Percentiles rank a stretch among this genome's conserved stretches.
phyloP scores from a whole-genome alignment of 2,329 filamentous ascomycete genomes.

The Escovopsis weberi region DNA sequence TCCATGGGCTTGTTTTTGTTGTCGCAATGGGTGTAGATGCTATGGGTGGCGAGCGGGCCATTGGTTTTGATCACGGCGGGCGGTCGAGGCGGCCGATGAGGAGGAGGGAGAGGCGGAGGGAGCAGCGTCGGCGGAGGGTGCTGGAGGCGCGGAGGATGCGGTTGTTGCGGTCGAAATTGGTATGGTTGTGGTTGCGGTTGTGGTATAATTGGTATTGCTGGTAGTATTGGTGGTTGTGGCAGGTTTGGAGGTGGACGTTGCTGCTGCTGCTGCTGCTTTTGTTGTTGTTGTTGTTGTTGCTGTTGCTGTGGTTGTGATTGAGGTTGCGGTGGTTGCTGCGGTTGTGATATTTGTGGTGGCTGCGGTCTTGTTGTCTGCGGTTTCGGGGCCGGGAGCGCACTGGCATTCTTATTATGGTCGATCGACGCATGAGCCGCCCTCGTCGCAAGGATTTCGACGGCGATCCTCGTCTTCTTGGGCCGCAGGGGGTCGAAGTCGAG shows the following conservation, averaged over 20 bases:
- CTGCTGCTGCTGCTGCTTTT: conserved; percentile 2
- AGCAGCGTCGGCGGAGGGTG: too few relatives aligned
- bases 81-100: neutral
- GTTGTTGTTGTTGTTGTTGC: conserved; percentile 4
- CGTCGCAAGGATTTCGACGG: conserved; percentile 34
- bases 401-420: conserved; percentile 9
- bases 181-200: too few relatives aligned
- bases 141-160: too few relatives aligned
- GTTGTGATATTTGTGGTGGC: too few relatives aligned
- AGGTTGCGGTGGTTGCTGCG: conserved; percentile 8
- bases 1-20: neutral
- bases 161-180: too few relatives aligned
- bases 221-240: too few relatives aligned
- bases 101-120: too few relatives aligned
- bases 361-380: conserved; percentile 8
- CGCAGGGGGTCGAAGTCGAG: conserved; percentile 30
- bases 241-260: too few relatives aligned
- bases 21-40: neutral
- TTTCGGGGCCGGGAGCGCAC: conserved; percentile 13
- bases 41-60: neutral
- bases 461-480: conserved; percentile 36
- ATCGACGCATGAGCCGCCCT: conserved; percentile 12
- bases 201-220: too few relatives aligned
- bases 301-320: conserved; percentile 5
- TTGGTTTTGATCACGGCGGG: conserved; percentile 6